Evolutionary conservation across 208 protist genomes (phyloP), one percentile per base, ranked within the genome.

Genomic region (Wallacemonas sp.): DNA sequence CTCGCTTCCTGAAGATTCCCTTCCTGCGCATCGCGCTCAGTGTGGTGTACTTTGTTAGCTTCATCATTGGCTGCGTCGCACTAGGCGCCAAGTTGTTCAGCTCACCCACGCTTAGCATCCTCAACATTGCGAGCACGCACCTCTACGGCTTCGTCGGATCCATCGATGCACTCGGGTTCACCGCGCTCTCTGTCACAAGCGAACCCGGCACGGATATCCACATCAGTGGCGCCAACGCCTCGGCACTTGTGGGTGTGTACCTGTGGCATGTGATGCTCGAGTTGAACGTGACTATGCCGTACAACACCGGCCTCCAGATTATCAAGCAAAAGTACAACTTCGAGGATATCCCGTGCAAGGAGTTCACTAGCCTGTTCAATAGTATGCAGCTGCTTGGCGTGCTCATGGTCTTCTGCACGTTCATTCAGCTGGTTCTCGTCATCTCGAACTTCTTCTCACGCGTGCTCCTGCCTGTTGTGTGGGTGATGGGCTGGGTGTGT

Each of bases 301-400:
- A 83, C 68, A 61, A 60, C 16, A 72, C 60, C 30, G 24, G 26
- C 12, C 58, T 61, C 17, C 73, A 82, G 56, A 34, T 54, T 32
- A 77, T 87, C 41, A 54, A 33, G 8, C 60, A 81, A 46, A 52
- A 56, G 38, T 87, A 83, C 60, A 74, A 70, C 48, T 39, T 76
- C 16, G 68, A 87, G 63, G 81, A 87, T 62, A 57, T 87, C 34
- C 81, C 76, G 1, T 87, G 81, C 60, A 66, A 72, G 16, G 70
- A 77, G 65, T 87, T 76, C 70, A 33, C 57, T 2, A 61, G 34
- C 12, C 56, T 69, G 17, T 65, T 80, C 14, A 80, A 77, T 36
- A 58, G 57, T n/a, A 48, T 75, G 48, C 76, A 87, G 52, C 56
- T 80, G 21, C 73, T 80, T 32, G 76, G 69, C n/a, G 21, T 87